Evolutionary conservation across 192 early-diverging fungal species (phyloP), one percentile per base, ranked within the genome.

Genomic region (Coemansia biformis): DNA sequence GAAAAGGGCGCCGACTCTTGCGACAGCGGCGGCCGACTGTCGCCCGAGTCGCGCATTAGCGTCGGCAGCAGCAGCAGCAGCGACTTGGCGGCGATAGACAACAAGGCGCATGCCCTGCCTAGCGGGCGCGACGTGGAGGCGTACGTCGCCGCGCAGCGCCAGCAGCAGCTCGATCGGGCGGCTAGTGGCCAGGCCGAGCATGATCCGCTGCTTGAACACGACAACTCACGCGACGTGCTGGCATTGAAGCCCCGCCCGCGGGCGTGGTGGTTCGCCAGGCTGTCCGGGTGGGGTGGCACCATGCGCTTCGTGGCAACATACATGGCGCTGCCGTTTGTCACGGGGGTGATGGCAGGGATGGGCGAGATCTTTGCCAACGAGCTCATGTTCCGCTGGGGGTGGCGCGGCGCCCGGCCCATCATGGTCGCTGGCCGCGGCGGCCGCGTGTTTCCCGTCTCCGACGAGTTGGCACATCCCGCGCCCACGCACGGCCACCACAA

Each of bases 301-400:
- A 23, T 72, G 18, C 40, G 60, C 28, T 64, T 72, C 28, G 45
- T 55, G 10, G 55, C 57, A 3, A 43, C 54, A n/a, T 72, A 68
- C 34, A 45, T 77, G 59, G 61, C 55, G 21, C 46, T 77, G 29
- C 75, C 75, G 12, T 77, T 77, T 55, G 51, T 77, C 10, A 71
- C 68, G 0, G 72, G 76, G 2, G 63, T 78, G 24, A 75, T 78
- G 72, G 59, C 68, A 2, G 87, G 87, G 4, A 82, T 89, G 71
- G 87, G 87, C 40, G 87, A 89, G 64, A 89, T 89, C 31, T 81
- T 83, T 53, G 87, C 87, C 41, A 86, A 89, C 62, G 87, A 89
- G 57, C 46, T 84, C 19, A 74, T 83, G 24, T 87, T 79, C 53
- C 76, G 79, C 17, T 85, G 79, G 78, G 87, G 87, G 7, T 89